A percentile compares a stretch with the other conserved stretches of the same genome.
Evolutionary conservation across 2,329 filamentous ascomycete species (phyloP).

Genomic region (Colletotrichum euphorbiae): DNA sequence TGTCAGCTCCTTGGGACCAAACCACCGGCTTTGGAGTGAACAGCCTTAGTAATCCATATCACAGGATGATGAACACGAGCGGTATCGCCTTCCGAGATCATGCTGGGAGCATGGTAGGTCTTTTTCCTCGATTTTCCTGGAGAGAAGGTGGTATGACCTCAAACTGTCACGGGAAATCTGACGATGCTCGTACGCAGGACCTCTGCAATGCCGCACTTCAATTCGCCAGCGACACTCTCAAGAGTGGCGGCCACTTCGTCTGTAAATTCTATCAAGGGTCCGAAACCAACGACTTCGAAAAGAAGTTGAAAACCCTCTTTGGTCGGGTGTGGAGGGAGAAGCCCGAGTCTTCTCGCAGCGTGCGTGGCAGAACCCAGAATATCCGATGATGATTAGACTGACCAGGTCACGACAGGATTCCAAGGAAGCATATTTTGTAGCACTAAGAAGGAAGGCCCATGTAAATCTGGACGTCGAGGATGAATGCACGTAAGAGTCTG

Average conservation of each 20-base stretch:
- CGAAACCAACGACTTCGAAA: constrained; percentile 86
- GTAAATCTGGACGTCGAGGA: constrained; percentile 41
- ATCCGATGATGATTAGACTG: not conserved
- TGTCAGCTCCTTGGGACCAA: constrained; percentile 96
- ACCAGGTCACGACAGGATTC: constrained; percentile 70
- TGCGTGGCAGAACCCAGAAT: constrained; percentile 57
- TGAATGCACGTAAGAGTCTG: not conserved
- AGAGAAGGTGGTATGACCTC: too few relatives aligned
- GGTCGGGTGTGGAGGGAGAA: constrained; percentile 86
- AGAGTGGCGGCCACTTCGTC: constrained; percentile 86
- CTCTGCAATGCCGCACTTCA: constrained; percentile 86
- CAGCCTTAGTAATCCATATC: constrained; percentile 94
- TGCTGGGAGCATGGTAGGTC: constrained; percentile 89
- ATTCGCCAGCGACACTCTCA: constrained; percentile 88
- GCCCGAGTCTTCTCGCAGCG: constrained; percentile 88
- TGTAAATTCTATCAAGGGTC: constrained; percentile 97
- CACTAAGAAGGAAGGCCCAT: constrained; percentile 72
- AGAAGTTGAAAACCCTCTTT: constrained; percentile 80
- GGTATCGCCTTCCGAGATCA: constrained; percentile 90
- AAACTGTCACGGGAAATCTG: not conserved
- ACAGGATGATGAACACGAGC: constrained; percentile 99
- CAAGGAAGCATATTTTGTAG: constrained; percentile 89
- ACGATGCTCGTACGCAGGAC: constrained; percentile 67
- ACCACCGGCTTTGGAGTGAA: constrained; percentile 82
- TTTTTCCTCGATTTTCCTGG: not conserved